phyloP scores from a whole-genome alignment of 331 rosid species.

The Quercus phellos region DNA sequence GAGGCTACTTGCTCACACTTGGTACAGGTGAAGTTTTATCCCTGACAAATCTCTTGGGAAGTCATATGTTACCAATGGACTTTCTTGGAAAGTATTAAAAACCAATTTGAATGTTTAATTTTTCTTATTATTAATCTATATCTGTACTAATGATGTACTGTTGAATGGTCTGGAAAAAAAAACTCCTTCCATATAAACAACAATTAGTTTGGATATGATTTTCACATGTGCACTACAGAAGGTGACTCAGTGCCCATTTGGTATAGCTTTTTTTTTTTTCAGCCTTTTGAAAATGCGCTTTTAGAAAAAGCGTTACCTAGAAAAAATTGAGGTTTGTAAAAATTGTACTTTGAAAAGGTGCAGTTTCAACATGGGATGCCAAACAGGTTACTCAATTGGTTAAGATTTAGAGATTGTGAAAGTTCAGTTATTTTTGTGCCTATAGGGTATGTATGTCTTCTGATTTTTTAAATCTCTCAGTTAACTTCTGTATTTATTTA shows the following conservation, averaged over 20 bases:
- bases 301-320: too few species aligned
- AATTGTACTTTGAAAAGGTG: too few species aligned
- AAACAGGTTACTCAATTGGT: background rate
- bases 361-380: too few species aligned
- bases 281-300: too few species aligned
- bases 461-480: background rate
- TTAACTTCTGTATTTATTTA: slow-evolving; percentile 15
- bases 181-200: too few species aligned
- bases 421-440: background rate
- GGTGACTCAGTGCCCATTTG: background rate
- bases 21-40: slow-evolving; percentile 52
- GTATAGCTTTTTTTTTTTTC: too few species aligned
- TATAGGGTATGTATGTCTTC: background rate
- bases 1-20: slow-evolving; percentile 84
- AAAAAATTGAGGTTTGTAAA: too few species aligned
- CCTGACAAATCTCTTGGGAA: background rate
- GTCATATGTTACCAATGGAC: slow-evolving; percentile 10
- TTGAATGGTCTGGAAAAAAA: background rate
- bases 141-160: background rate
- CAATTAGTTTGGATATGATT: background rate
- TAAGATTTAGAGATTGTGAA: background rate
- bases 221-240: background rate
- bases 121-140: background rate
- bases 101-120: slow-evolving; percentile 1
- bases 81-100: background rate